Conservation (phyloP, 495 filamentous ascomycete genomes). For the Penicillium diatomitis region DNA sequence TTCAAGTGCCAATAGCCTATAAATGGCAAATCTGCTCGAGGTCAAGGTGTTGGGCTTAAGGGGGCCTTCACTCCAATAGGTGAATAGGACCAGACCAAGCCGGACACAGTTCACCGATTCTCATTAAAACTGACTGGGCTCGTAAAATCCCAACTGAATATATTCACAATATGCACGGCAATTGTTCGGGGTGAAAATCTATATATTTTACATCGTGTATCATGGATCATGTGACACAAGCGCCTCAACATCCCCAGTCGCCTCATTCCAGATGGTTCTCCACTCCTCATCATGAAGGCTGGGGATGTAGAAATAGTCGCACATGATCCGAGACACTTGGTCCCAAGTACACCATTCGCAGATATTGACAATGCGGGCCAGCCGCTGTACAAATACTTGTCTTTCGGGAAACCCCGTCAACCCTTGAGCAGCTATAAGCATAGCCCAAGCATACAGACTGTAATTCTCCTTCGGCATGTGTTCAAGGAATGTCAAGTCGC, state of each 20-base stretch:
- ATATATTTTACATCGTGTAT: too few relatives aligned
- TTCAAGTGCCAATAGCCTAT: too few relatives aligned
- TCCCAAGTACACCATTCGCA: conserved; percentile 24
- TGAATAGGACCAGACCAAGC: too few relatives aligned
- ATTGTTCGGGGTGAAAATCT: too few relatives aligned
- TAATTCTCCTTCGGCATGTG: conserved; percentile 14
- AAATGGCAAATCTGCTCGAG: too few relatives aligned
- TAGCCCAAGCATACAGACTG: conserved; percentile 20
- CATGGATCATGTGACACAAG: too few relatives aligned
- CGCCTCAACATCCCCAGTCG: conserved; percentile 3
- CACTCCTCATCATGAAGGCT: conserved; percentile 11
- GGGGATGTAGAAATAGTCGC: conserved; percentile 19
- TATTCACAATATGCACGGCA: too few relatives aligned
- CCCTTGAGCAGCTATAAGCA: conserved; percentile 27
- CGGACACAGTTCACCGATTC: too few relatives aligned
- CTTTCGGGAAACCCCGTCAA: conserved; percentile 18
- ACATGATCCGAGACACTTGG: conserved; percentile 15
- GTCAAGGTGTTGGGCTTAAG: too few relatives aligned
- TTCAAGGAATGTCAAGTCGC: conserved; percentile 11
- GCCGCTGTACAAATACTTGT: conserved; percentile 22
- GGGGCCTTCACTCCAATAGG: too few relatives aligned
- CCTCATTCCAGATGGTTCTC: conserved; percentile 24
- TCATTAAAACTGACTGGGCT: too few relatives aligned
- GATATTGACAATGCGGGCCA: conserved; percentile 17
- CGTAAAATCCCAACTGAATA: too few relatives aligned